These are phyloP conservation scores for Nitzschia putrida DNA, from an alignment of 108 stramenopile genomes.

Conservation along the genomic window DNA sequence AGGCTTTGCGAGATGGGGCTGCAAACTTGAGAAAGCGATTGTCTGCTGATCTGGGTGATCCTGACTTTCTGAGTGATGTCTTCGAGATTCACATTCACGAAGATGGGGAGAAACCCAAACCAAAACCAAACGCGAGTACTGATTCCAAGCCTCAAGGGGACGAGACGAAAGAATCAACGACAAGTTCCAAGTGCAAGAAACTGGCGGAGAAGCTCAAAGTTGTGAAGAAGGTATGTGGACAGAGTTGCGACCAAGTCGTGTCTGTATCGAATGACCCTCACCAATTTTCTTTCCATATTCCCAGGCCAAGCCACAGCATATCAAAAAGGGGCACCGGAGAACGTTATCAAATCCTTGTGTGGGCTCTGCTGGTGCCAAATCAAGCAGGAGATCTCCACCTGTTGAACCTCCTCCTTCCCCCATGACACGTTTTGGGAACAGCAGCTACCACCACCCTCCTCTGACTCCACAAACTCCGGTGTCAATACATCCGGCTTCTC, in stretches of 20 bases:
- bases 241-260: no score
- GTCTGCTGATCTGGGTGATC: constrained; percentile 66
- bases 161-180: background rate
- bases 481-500: constrained; percentile 17
- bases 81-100: constrained; percentile 45
- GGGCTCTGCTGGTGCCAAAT: constrained; percentile 1
- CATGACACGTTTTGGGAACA: background rate
- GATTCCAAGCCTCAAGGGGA: background rate
- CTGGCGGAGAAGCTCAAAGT: constrained; percentile 7
- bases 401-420: constrained; percentile 5
- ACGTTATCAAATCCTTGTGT: constrained; percentile 30
- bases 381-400: background rate
- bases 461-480: constrained; percentile 24
- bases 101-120: constrained; percentile 1
- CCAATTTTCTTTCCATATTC: background rate
- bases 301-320: constrained; percentile 9
- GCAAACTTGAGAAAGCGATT: constrained; percentile 66
- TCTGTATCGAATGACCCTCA: background rate
- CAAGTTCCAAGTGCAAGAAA: constrained; percentile 3
- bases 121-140: background rate
- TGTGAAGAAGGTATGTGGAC: constrained; percentile 7
- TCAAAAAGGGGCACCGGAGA: constrained; percentile 40
- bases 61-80: constrained; percentile 57
- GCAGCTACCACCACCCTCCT: constrained; percentile 21
- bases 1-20: constrained; percentile 79